These are phyloP conservation scores for Podila horticola DNA, from an alignment of 192 early-diverging fungal species.

Conservation along the genomic window DNA sequence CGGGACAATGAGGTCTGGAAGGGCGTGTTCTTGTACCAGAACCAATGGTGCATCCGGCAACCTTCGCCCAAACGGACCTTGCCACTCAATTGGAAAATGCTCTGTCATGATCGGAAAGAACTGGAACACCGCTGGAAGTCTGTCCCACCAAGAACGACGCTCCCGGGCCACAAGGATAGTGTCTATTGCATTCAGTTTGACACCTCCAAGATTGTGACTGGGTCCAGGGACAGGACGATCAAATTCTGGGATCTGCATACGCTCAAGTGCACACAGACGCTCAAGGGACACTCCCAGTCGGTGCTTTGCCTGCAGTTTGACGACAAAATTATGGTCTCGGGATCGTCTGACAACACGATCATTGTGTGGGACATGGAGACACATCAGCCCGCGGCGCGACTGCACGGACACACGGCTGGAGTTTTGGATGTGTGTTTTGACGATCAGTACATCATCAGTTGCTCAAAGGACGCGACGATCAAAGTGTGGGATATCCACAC, in stretches of 20 bases:
- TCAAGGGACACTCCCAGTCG: conserved; percentile 71
- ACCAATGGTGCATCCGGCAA: conserved; percentile 58
- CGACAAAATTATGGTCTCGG: conserved; percentile 73
- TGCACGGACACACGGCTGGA: conserved; percentile 78
- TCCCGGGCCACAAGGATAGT: conserved; percentile 81
- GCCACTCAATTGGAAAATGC: conserved; percentile 70
- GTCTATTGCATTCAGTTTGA: conserved; percentile 92
- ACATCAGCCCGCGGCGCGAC: conserved; percentile 46
- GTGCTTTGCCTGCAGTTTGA: conserved; percentile 87
- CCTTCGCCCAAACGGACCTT: neutral
- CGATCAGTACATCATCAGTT: conserved; percentile 73
- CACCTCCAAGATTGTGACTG: conserved; percentile 73
- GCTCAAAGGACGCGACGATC: conserved; percentile 92
- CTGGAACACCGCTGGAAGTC: conserved; percentile 71
- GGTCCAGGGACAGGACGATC: conserved; percentile 77
- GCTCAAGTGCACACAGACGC: conserved; percentile 61
- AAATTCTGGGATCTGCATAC: conserved; percentile 82
- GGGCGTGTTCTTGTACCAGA: conserved; percentile 60
- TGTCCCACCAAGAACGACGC: conserved; percentile 55
- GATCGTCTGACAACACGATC: conserved; percentile 85
- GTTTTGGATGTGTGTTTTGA: conserved; percentile 90
- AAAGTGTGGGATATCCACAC: conserved; percentile 80
- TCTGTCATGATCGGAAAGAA: conserved; percentile 70
- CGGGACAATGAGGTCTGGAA: conserved; percentile 81
- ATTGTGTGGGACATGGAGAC: conserved; percentile 84